Conservation (phyloP, 345 rosid species). For the Kandelia obovata region DNA sequence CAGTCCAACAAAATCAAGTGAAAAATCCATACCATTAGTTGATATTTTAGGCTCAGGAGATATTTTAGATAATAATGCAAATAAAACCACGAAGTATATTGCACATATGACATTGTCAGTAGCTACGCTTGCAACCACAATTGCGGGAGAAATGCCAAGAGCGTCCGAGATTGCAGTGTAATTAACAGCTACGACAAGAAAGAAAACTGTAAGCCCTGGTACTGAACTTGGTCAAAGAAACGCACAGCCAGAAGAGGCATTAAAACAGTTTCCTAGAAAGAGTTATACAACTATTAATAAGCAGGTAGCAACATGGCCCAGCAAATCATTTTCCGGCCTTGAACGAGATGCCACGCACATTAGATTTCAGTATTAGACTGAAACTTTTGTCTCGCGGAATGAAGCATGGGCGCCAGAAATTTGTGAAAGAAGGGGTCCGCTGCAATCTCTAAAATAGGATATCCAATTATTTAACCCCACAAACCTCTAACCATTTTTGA, state of each 20-base stretch:
- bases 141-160: conserved; percentile 64
- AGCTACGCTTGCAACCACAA: conserved; percentile 77
- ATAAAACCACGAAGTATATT: conserved; percentile 53
- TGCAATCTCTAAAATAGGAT: no score
- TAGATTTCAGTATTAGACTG: not conserved
- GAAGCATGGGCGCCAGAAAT: not conserved
- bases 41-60: conserved; percentile 51
- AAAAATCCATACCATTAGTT: conserved; percentile 31
- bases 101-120: conserved; percentile 79
- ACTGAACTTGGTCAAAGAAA: conserved; percentile 5
- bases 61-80: conserved; percentile 63
- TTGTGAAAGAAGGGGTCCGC: no score
- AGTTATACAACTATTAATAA: not conserved
- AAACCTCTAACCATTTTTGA: not conserved
- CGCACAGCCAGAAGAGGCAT: not conserved
- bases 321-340: no score
- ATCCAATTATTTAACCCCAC: no score
- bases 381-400: not conserved
- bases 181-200: conserved; percentile 55
- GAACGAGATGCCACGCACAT: not conserved
- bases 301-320: no score
- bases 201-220: not conserved
- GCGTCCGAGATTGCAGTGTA: conserved; percentile 83
- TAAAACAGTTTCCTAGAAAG: not conserved
- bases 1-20: no score